These are phyloP conservation scores for Tetratostichococcus sp. DNA, from an alignment of 139 green algal species.

Conservation along the genomic window DNA sequence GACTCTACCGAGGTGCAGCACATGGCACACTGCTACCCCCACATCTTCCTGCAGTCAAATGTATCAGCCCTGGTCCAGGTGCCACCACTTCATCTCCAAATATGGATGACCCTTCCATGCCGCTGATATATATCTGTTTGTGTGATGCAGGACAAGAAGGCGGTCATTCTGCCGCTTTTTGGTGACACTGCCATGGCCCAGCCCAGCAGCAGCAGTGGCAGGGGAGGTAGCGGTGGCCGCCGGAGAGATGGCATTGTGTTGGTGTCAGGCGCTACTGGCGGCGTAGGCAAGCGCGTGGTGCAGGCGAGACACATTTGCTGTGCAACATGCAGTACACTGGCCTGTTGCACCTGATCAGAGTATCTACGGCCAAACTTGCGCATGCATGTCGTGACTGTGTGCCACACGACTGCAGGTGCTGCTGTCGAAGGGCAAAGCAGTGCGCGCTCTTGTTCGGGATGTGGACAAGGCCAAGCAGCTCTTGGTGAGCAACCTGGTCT, in stretches of 20 bases:
- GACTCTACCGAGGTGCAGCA: not conserved
- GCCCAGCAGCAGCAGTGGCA: not conserved
- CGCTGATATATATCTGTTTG: too few species aligned
- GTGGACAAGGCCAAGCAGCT: conserved; percentile 57
- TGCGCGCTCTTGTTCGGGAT: conserved; percentile 73
- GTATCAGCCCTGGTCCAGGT: not conserved
- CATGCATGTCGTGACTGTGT: not conserved
- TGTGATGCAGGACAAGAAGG: conserved; percentile 2
- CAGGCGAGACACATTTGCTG: not conserved
- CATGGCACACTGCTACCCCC: not conserved
- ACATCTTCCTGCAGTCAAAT: not conserved
- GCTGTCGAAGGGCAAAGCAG: conserved; percentile 46
- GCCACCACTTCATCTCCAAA: not conserved
- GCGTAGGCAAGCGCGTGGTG: conserved; percentile 78
- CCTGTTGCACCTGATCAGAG: too few species aligned
- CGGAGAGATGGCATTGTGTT: conserved; percentile 11
- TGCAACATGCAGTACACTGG: too few species aligned
- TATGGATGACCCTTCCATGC: too few species aligned
- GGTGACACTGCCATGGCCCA: not conserved
- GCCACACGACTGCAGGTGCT: conserved; percentile 26
- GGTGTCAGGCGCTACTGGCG: conserved; percentile 74
- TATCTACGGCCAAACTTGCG: not conserved
- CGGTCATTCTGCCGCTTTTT: conserved; percentile 3
- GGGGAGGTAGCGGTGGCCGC: too few species aligned
- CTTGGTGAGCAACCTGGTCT: conserved; percentile 43